These are phyloP conservation scores for Aspergillus luchuensis DNA, from an alignment of 2,329 filamentous ascomycete species.

Conservation along the genomic window DNA sequence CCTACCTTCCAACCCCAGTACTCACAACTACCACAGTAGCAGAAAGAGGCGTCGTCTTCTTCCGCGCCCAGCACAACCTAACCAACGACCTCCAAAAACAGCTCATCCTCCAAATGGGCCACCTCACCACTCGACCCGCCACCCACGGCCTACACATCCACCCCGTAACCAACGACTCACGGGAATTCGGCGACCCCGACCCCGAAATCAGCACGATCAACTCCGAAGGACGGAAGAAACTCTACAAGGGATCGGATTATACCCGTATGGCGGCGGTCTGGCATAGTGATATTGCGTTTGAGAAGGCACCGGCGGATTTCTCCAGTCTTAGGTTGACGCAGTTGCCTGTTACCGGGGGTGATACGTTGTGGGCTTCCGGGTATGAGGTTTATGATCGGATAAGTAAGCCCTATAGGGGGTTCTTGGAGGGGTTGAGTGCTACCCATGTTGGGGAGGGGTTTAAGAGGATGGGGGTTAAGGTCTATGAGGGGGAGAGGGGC, in stretches of 20 bases:
- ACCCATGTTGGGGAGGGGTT: slow-evolving; percentile 56
- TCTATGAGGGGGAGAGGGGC: slow-evolving; percentile 53
- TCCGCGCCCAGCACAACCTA: slow-evolving; percentile 64
- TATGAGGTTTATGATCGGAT: slow-evolving; percentile 64
- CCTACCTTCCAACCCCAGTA: neutral
- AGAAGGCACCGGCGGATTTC: slow-evolving; percentile 66
- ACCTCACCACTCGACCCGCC: slow-evolving; percentile 60
- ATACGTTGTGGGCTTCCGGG: slow-evolving; percentile 17
- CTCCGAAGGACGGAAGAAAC: slow-evolving; percentile 57
- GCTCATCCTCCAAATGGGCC: slow-evolving; percentile 61
- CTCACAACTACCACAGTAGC: slow-evolving; percentile 55
- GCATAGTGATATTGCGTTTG: slow-evolving; percentile 67
- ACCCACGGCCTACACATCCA: slow-evolving; percentile 63
- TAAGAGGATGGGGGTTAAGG: slow-evolving; percentile 41
- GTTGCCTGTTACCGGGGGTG: slow-evolving; percentile 58
- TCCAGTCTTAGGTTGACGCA: slow-evolving; percentile 60
- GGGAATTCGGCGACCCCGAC: slow-evolving; percentile 58
- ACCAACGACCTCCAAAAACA: slow-evolving; percentile 67
- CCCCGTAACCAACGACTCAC: slow-evolving; percentile 58
- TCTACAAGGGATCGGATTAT: slow-evolving; percentile 26
- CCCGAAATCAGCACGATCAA: slow-evolving; percentile 66
- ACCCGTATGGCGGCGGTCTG: slow-evolving; percentile 44
- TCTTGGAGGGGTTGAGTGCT: slow-evolving; percentile 61
- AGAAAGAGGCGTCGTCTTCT: slow-evolving; percentile 69
- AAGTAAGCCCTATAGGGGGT: slow-evolving; percentile 57